Evolutionary conservation across 345 rosid genomes (phyloP).

Genomic region (Syzygium aromaticum): DNA sequence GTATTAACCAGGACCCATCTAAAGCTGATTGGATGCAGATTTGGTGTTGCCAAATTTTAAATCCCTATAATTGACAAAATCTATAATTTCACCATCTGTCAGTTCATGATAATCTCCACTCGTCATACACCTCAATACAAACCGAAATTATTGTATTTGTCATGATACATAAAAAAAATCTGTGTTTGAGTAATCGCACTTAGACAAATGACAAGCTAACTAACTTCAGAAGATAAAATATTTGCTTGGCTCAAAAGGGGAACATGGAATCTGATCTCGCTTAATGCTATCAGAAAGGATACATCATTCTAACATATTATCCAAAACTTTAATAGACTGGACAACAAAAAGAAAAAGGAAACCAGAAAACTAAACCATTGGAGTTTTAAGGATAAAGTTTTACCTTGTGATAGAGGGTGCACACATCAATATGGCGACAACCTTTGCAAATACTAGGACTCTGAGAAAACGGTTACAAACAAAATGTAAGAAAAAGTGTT

Average conservation of each 20-base stretch:
- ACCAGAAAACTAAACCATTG: not conserved
- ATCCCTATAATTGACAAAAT: not conserved
- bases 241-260: not conserved
- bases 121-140: not conserved
- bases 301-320: not conserved
- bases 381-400: slow-evolving; percentile 4
- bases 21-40: not conserved
- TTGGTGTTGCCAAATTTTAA: not conserved
- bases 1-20: not conserved
- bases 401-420: slow-evolving; percentile 95
- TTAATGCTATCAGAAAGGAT: not conserved
- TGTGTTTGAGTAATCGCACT: not conserved
- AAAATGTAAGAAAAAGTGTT: not conserved
- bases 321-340: not conserved
- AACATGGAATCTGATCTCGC: not conserved
- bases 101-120: not conserved
- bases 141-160: not conserved
- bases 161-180: not conserved
- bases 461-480: slow-evolving; percentile 17
- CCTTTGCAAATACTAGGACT: slow-evolving; percentile 71
- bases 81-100: not conserved
- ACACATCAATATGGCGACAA: slow-evolving; percentile 85
- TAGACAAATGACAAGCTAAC: not conserved
- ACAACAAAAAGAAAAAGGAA: not conserved
- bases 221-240: not conserved